Evolutionary conservation across 345 rosid species (phyloP), one percentile per base, ranked within the genome.

Genomic region (Salix suchowensis): DNA sequence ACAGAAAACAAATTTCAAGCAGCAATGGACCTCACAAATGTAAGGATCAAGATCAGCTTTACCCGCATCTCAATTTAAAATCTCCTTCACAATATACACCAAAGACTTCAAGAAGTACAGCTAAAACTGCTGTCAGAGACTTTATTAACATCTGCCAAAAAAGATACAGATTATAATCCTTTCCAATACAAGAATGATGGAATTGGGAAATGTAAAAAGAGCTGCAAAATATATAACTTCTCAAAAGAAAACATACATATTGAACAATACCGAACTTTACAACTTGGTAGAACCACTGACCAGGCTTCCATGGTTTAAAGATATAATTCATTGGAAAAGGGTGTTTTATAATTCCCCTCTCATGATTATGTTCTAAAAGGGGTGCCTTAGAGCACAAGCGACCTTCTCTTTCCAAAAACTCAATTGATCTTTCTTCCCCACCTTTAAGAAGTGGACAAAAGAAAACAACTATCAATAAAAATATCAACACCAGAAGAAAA

Each of bases 251-350:
- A 91, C 99, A 76, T 92, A 94, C 99, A 82, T 96, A 96, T 90
- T 94, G 99, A 80, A 96, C 97, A 84, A 96, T 96, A 67, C 99
- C 99, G 74, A 94, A 84, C 89, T 96, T 96, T 82, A 94, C 88
- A 81, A 94, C 94, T 86, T 85, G 99, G 86, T 94, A 96, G 81
- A 96, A 91, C 97, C 98, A 88, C 79, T 74, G 93, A 81, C 98
- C 93, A 78, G 92, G 99, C 85, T 87, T 88, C 99, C 99, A 96
- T 2, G 97, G 97, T 82, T 87, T 90, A 24, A 93, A 71, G 80
- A 96, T 5, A 36, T 74, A 83, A 73, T 96, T 96, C 91, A 96
- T 87, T 42, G 99, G 99, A 79, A 96, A 96, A 77, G 91, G 98
- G 72, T 96, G 99, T 80, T 85, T 86, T 44, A 96, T 85, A 60